These are phyloP conservation scores for Gentiana macrophylla DNA, from an alignment of 257 asterid species.

Conservation along the genomic window DNA sequence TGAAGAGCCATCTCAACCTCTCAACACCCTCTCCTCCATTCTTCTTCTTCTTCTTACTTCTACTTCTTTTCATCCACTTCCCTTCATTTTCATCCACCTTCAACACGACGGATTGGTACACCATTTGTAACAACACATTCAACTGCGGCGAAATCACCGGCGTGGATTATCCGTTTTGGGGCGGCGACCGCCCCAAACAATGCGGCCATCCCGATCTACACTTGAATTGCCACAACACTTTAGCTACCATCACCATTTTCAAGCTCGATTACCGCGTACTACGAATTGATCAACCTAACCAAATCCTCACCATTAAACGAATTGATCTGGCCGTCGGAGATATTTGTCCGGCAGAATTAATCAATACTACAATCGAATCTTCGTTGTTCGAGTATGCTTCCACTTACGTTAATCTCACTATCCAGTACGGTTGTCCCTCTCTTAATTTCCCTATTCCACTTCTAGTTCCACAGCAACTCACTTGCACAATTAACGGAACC, in stretches of 20 bases:
- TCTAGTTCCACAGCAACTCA: constrained; percentile 18
- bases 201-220: constrained; percentile 51
- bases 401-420: constrained; percentile 29
- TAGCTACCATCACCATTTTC: constrained; percentile 16
- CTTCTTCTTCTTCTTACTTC: too few species aligned
- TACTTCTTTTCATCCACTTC: too few species aligned
- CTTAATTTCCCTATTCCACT: constrained; percentile 2
- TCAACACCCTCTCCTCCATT: too few species aligned
- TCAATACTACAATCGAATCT: constrained; percentile 32
- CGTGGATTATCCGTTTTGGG: constrained; percentile 46
- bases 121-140: constrained; percentile 25
- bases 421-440: constrained; percentile 37
- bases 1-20: too few species aligned
- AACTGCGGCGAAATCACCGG: constrained; percentile 34
- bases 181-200: constrained; percentile 30
- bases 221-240: constrained; percentile 28
- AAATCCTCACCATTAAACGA: constrained; percentile 29
- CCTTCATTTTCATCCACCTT: constrained; percentile 6
- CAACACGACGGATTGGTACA: constrained; percentile 9
- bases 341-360: constrained; percentile 28
- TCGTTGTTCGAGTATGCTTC: constrained; percentile 29
- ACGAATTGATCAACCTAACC: constrained; percentile 19
- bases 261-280: constrained; percentile 28
- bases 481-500: constrained; percentile 32
- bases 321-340: constrained; percentile 18